Evolutionary conservation across 495 filamentous ascomycete species (phyloP), one percentile per base, ranked within the genome.

Genomic region (Talaromyces trachyspermus): DNA sequence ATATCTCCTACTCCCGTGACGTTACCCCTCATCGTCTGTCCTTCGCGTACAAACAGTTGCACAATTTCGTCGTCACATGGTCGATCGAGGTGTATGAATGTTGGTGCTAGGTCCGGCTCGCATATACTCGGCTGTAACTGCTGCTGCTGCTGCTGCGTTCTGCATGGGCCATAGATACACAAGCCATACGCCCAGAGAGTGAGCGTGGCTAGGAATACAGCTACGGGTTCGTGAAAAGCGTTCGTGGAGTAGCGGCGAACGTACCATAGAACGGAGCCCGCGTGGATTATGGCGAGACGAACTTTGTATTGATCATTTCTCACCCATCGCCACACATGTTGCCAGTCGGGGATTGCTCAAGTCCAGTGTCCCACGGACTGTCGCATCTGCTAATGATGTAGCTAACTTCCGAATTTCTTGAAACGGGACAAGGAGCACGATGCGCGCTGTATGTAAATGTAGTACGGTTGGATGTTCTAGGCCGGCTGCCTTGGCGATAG

Each of bases 61-160:
- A 75, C 71, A 4, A 77, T 57, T 46, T 78, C 74, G 54, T 79
- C 75, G 52, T 78, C 72, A 39, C 68, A 71, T 1, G 75, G 75
- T 14, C 70, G 57, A 44, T 79, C 75, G 5, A 79, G 59, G 43
- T 71, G 69, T 35, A 79, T 69, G 14, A 68, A 66, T 14, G 54
- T 64, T 4, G 66, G 58, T 29, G 58, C 56, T 0, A 37, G 29
- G 2, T 52, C 19, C 12, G 33, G 24, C 15, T 52, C 40, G 15
- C 46, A 52, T 20, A 47, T 15, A 11, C 19, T 18, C 14, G 1
- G 27, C 4, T 27, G 26, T 19, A n/a, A 11, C 11, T 23, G 6
- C 7, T 26, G 23, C 19, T 26, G 39, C 7, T 26, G 40, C 9
- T 6, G 19, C 4, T 19, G 25, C 4, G 3, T 30, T 12, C 22